These are phyloP conservation scores for Phytophthora multivora DNA, from an alignment of 352 stramenopile species.

Conservation along the genomic window DNA sequence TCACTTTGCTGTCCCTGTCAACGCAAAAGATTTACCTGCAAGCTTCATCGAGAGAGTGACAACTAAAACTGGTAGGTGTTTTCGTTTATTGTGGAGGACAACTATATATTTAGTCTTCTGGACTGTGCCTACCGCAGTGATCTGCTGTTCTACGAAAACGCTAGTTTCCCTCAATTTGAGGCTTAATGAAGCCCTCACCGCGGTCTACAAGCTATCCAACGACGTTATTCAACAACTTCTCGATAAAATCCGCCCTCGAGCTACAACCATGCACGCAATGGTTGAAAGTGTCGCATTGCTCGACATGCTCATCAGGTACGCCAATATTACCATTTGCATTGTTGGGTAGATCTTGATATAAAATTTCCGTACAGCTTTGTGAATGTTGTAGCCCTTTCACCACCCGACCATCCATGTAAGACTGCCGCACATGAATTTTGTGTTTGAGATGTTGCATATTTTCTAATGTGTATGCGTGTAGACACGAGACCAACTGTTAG, in stretches of 20 bases:
- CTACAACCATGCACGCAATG: constrained; percentile 83
- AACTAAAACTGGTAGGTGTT: constrained; percentile 57
- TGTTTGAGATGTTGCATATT: neutral
- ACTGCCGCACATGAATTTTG: neutral
- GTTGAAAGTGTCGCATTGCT: constrained; percentile 90
- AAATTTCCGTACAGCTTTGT: constrained; percentile 64
- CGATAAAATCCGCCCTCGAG: constrained; percentile 74
- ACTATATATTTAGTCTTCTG: too few relatives aligned
- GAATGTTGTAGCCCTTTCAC: constrained; percentile 83
- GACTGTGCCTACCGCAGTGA: constrained; percentile 41
- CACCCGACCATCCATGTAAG: constrained; percentile 76
- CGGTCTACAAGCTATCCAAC: constrained; percentile 91
- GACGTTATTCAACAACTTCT: constrained; percentile 84
- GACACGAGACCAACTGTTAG: constrained; percentile 76
- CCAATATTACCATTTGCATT: neutral
- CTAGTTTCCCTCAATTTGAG: constrained; percentile 86
- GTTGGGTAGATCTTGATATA: neutral
- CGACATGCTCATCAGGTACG: constrained; percentile 91
- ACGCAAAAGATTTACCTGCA: constrained; percentile 56
- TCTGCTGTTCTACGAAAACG: constrained; percentile 88
- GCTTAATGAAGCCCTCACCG: constrained; percentile 79
- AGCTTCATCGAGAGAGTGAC: constrained; percentile 70
- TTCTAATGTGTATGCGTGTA: constrained; percentile 10
- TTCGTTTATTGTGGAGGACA: too few relatives aligned
- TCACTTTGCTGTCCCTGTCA: constrained; percentile 66